Percentiles rank a stretch among this genome's conserved stretches.
phyloP scores from a whole-genome alignment of 2,329 filamentous ascomycete species.

The Podosphaera aphanis region DNA sequence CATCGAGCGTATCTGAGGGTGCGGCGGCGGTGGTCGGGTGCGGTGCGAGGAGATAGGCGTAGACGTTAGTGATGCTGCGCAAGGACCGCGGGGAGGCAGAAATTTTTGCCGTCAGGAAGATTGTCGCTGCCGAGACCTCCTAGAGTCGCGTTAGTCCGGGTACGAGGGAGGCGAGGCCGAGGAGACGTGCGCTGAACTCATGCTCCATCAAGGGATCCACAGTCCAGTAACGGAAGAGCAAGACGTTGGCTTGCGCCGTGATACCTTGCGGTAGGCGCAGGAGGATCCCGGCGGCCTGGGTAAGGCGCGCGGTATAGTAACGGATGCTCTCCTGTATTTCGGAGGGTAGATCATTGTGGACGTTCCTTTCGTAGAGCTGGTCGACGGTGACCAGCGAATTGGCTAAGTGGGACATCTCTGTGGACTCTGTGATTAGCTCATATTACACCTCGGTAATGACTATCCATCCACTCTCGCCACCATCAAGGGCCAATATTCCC shows the following conservation, averaged over 20 bases:
- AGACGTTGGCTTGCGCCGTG: slow-evolving; percentile 62
- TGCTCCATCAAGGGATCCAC: slow-evolving; percentile 26
- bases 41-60: slow-evolving; percentile 51
- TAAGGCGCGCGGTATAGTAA: slow-evolving; percentile 47
- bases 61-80: slow-evolving; percentile 64
- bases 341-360: slow-evolving; percentile 33
- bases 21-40: slow-evolving; percentile 20
- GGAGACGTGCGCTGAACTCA: slow-evolving; percentile 24
- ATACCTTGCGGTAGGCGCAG: slow-evolving; percentile 67
- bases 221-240: slow-evolving; percentile 64
- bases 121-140: slow-evolving; percentile 58
- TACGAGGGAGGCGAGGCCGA: slow-evolving; percentile 6
- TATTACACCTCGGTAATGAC: no score
- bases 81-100: slow-evolving; percentile 54
- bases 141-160: slow-evolving; percentile 17
- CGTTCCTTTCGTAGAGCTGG: slow-evolving; percentile 36
- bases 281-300: slow-evolving; percentile 58
- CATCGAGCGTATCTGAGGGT: slow-evolving; percentile 14
- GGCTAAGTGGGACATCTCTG: slow-evolving; percentile 33
- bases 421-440: no score
- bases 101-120: slow-evolving; percentile 68
- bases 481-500: no score
- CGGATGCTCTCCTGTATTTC: slow-evolving; percentile 51
- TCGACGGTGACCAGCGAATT: slow-evolving; percentile 52
- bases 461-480: no score